Evolutionary conservation across 352 stramenopile genomes (phyloP).

Genomic region (Globisporangium barbulae): DNA sequence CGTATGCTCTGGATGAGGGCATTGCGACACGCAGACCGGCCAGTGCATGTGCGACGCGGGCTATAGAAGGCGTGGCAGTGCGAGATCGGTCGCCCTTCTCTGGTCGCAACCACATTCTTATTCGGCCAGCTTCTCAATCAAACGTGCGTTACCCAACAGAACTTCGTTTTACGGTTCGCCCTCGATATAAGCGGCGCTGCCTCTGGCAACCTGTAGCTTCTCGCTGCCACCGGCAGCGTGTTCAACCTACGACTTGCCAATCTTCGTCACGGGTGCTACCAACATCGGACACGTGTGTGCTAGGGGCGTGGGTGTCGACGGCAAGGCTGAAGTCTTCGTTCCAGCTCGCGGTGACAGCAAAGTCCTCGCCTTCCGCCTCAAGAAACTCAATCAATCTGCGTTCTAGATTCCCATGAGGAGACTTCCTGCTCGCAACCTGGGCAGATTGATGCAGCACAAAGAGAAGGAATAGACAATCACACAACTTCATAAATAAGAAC

Average conservation of each 20-base stretch:
- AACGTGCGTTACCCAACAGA: too few relatives aligned
- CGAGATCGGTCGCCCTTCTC: too few relatives aligned
- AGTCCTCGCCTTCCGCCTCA: background rate
- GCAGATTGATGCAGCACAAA: background rate
- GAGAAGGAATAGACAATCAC: background rate
- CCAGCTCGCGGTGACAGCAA: background rate
- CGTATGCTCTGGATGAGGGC: conserved; percentile 52
- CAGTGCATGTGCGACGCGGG: conserved; percentile 42
- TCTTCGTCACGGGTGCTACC: background rate
- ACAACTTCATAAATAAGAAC: background rate
- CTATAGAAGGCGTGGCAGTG: conserved; percentile 18
- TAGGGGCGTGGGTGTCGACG: background rate
- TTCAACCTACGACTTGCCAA: background rate
- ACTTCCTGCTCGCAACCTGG: background rate
- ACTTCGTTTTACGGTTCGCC: too few relatives aligned
- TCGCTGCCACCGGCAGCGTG: background rate
- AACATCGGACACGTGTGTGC: background rate
- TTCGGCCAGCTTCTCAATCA: too few relatives aligned
- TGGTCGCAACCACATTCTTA: too few relatives aligned
- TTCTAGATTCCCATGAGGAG: background rate
- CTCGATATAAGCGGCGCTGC: too few relatives aligned
- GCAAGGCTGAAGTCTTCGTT: background rate
- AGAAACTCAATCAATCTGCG: background rate
- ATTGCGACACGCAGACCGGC: conserved; percentile 46
- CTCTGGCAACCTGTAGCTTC: background rate